Evolutionary conservation across 176 grass and related monocot genomes (phyloP).

Genomic region (Saccharum officinarum): DNA sequence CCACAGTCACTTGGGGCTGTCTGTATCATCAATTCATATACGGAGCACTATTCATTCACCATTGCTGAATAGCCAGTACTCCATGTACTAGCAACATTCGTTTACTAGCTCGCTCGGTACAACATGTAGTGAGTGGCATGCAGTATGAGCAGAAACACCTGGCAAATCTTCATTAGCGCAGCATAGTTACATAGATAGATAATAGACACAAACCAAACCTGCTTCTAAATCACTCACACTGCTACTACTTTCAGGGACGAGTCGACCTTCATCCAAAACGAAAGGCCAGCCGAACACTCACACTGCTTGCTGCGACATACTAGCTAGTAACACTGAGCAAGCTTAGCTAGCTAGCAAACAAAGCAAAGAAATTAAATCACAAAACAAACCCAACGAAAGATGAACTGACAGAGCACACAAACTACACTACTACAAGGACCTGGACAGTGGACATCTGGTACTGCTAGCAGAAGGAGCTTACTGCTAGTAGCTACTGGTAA

Average conservation of each 20-base stretch:
- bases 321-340: not conserved
- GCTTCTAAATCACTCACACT: not conserved
- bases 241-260: not conserved
- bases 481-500: too few relatives aligned
- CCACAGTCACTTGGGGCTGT: not conserved
- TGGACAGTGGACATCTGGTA: not conserved
- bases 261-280: slow-evolving; percentile 45
- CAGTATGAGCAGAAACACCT: not conserved
- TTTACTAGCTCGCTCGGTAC: too few relatives aligned
- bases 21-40: not conserved
- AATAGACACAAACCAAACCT: not conserved
- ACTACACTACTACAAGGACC: not conserved
- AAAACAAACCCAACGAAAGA: not conserved
- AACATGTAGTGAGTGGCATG: not conserved
- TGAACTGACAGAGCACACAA: not conserved
- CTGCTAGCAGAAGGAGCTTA: too few relatives aligned
- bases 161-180: not conserved
- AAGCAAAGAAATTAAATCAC: not conserved
- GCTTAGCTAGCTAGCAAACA: not conserved
- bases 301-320: not conserved
- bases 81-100: too few relatives aligned
- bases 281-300: slow-evolving; percentile 32
- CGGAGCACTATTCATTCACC: too few relatives aligned
- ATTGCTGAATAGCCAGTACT: too few relatives aligned
- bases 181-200: not conserved